These are phyloP conservation scores for Penicillium coprophilum DNA, from an alignment of 495 filamentous ascomycete species.

Conservation along the genomic window DNA sequence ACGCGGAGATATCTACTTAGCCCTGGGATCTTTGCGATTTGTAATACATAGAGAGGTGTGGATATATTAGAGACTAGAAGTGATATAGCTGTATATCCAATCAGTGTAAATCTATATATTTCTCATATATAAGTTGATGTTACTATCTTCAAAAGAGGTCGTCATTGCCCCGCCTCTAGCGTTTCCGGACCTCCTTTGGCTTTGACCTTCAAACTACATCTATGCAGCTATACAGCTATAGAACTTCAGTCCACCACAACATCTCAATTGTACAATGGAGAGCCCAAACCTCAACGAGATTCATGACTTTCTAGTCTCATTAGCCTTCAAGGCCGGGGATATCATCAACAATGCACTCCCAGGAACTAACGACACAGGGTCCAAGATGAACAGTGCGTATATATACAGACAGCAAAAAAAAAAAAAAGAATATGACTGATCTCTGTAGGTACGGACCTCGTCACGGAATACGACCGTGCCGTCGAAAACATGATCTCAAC, in stretches of 20 bases:
- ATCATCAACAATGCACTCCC: slow-evolving; percentile 80
- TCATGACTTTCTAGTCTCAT: slow-evolving; percentile 70
- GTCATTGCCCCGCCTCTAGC: slow-evolving; percentile 9
- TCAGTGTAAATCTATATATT: background rate
- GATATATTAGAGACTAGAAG: too few relatives aligned
- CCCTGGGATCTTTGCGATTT: background rate
- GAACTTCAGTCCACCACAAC: background rate
- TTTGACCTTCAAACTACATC: background rate
- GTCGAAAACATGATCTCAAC: slow-evolving; percentile 74
- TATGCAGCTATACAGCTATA: background rate
- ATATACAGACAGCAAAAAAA: background rate
- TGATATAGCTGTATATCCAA: too few relatives aligned
- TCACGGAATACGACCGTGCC: slow-evolving; percentile 82
- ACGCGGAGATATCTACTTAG: slow-evolving; percentile 4
- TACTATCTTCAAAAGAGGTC: background rate
- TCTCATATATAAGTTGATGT: background rate
- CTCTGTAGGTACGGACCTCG: slow-evolving; percentile 69
- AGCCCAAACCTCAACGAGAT: slow-evolving; percentile 68
- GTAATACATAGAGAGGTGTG: background rate
- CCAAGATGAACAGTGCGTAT: slow-evolving; percentile 80
- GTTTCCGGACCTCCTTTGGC: background rate
- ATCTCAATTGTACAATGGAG: slow-evolving; percentile 13
- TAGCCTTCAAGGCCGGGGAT: slow-evolving; percentile 76
- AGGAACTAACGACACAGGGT: slow-evolving; percentile 57
- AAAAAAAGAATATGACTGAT: slow-evolving; percentile 10